These are phyloP conservation scores for Cystobasidium pallidum DNA, from an alignment of 1,284 basidiomycete genomes.

Conservation along the genomic window DNA sequence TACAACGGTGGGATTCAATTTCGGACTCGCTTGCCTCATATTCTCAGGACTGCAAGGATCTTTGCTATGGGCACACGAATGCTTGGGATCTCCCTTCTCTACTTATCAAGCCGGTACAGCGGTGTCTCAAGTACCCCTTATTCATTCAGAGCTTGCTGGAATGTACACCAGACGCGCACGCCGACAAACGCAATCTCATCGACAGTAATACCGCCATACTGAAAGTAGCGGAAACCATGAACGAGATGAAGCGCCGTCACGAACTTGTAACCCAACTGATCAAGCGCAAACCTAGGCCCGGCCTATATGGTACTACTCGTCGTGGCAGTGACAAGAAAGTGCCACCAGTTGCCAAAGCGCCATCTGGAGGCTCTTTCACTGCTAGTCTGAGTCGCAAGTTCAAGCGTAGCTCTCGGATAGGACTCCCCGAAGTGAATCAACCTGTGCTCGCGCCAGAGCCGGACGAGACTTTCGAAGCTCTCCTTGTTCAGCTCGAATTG, in stretches of 20 bases:
- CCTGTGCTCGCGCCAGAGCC: slow-evolving; percentile 5
- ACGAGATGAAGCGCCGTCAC: slow-evolving; percentile 58
- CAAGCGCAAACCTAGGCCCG: slow-evolving; percentile 23
- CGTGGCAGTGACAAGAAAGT: neutral
- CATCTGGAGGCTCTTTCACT: slow-evolving; percentile 5
- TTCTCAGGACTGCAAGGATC: slow-evolving; percentile 56
- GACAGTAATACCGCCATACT: slow-evolving; percentile 55
- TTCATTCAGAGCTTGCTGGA: slow-evolving; percentile 56
- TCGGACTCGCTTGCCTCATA: slow-evolving; percentile 52
- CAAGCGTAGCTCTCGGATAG: slow-evolving; percentile 9
- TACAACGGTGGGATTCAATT: slow-evolving; percentile 56
- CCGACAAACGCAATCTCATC: slow-evolving; percentile 53
- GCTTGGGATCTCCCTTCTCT: slow-evolving; percentile 59
- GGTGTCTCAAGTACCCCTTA: slow-evolving; percentile 57
- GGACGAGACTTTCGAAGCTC: slow-evolving; percentile 25
- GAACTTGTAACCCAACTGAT: slow-evolving; percentile 55
- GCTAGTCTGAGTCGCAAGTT: neutral
- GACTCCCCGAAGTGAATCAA: neutral
- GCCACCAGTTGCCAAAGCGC: neutral
- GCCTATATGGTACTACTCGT: slow-evolving; percentile 10
- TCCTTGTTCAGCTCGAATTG: slow-evolving; percentile 6
- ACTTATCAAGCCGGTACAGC: slow-evolving; percentile 59
- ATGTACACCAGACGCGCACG: slow-evolving; percentile 54
- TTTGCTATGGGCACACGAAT: slow-evolving; percentile 53
- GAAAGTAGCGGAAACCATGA: slow-evolving; percentile 58